phyloP scores from a whole-genome alignment of 2,329 filamentous ascomycete genomes.

The Fusarium papillatum region DNA sequence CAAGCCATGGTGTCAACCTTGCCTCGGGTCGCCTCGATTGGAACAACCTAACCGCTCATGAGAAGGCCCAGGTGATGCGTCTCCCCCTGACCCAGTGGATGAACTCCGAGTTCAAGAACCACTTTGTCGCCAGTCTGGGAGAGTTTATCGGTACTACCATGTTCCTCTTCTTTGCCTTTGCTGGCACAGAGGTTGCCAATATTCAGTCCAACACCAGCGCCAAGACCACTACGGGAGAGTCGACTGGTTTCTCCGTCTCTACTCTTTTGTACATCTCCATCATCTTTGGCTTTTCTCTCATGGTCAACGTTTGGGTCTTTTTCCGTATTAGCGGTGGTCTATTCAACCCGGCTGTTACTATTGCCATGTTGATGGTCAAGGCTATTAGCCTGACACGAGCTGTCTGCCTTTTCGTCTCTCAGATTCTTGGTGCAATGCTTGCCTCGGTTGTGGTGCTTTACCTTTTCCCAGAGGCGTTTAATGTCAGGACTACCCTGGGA shows the following conservation, averaged over 20 bases:
- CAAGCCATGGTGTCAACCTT: constrained; percentile 30
- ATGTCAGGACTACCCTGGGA: constrained; percentile 56
- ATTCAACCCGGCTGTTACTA: constrained; percentile 58
- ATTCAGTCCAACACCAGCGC: constrained; percentile 48
- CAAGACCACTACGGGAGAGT: constrained; percentile 57
- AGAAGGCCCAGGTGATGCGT: constrained; percentile 58
- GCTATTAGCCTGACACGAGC: constrained; percentile 61
- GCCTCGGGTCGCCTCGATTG: constrained; percentile 50
- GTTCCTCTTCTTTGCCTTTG: constrained; percentile 60
- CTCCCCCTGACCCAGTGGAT: constrained; percentile 61
- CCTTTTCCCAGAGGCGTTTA: constrained; percentile 59
- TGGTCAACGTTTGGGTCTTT: constrained; percentile 63
- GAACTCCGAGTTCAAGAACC: constrained; percentile 61
- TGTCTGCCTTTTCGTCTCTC: constrained; percentile 61
- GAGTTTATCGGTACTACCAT: constrained; percentile 58
- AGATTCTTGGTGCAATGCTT: constrained; percentile 61
- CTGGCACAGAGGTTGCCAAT: constrained; percentile 56
- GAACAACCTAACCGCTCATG: constrained; percentile 53
- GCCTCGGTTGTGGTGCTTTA: constrained; percentile 57
- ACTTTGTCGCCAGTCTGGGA: constrained; percentile 53
- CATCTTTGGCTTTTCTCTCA: constrained; percentile 58
- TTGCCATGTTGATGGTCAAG: constrained; percentile 65
- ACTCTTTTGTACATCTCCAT: constrained; percentile 58
- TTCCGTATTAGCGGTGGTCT: constrained; percentile 58
- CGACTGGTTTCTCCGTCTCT: constrained; percentile 58